phyloP scores from a whole-genome alignment of 352 stramenopile species.

The Pythium apleroticum region DNA sequence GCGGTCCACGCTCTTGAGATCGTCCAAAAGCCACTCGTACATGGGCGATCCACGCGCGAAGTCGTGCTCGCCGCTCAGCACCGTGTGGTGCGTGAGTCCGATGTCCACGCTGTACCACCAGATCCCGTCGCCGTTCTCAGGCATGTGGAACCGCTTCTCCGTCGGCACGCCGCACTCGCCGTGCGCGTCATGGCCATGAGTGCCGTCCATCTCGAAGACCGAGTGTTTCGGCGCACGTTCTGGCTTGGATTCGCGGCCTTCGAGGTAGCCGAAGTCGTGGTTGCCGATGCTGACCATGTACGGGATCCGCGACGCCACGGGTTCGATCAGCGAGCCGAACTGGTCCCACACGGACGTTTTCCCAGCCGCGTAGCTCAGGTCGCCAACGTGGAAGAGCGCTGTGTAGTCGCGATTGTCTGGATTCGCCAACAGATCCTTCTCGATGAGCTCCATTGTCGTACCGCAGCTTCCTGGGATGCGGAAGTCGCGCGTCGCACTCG shows the following conservation, averaged over 20 bases:
- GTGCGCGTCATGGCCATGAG: slow-evolving; percentile 35
- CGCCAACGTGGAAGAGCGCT: slow-evolving; percentile 67
- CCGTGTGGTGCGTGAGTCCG: slow-evolving; percentile 25
- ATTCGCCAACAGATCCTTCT: slow-evolving; percentile 24
- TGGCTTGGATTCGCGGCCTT: slow-evolving; percentile 7
- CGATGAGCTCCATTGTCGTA: slow-evolving; percentile 26
- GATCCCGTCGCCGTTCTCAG: slow-evolving; percentile 26
- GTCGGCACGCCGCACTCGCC: slow-evolving; percentile 76
- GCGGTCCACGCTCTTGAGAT: slow-evolving; percentile 29
- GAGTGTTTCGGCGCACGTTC: not conserved
- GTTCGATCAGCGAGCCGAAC: slow-evolving; percentile 65
- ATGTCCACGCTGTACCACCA: slow-evolving; percentile 35
- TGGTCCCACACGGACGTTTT: slow-evolving; percentile 74
- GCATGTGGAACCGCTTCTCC: slow-evolving; percentile 55
- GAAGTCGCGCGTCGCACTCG: slow-evolving; percentile 25
- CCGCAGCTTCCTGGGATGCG: slow-evolving; percentile 5
- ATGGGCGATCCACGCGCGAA: slow-evolving; percentile 18
- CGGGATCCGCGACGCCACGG: slow-evolving; percentile 62
- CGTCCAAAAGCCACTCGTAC: slow-evolving; percentile 29
- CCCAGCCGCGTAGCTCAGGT: slow-evolving; percentile 63
- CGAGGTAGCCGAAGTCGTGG: slow-evolving; percentile 39
- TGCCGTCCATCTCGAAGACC: slow-evolving; percentile 21
- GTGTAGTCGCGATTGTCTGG: slow-evolving; percentile 32
- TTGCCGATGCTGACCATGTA: slow-evolving; percentile 49
- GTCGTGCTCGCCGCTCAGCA: slow-evolving; percentile 31